phyloP scores from a whole-genome alignment of 495 filamentous ascomycete genomes.

The Opeltia flavorubescens region DNA sequence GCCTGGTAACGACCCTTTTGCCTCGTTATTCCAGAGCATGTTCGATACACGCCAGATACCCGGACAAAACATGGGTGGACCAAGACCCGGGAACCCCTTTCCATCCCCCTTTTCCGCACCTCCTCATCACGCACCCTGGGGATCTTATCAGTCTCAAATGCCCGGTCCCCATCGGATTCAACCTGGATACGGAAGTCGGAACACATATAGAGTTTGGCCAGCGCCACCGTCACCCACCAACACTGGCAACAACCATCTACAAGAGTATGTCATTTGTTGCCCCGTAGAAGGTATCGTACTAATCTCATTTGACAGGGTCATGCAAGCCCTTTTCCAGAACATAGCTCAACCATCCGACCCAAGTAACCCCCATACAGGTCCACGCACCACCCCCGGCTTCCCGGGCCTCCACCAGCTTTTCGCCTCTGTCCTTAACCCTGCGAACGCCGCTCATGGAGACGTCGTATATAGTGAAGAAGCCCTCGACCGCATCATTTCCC shows the following conservation, averaged over 20 bases:
- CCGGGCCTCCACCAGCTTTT: conserved; percentile 29
- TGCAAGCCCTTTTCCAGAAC: conserved; percentile 6
- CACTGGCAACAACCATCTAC: neutral
- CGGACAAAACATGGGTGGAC: neutral
- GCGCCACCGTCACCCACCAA: neutral
- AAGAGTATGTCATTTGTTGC: neutral
- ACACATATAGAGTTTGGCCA: conserved; percentile 1
- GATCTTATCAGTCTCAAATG: neutral
- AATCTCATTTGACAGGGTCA: neutral
- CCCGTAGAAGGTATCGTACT: neutral
- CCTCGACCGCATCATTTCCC: conserved; percentile 74
- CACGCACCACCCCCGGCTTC: conserved; percentile 10
- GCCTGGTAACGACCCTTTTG: conserved; percentile 11
- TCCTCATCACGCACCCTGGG: neutral
- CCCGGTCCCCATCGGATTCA: neutral
- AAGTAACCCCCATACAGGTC: neutral
- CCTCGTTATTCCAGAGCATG: conserved; percentile 9
- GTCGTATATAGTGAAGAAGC: conserved; percentile 88
- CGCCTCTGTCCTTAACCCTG: conserved; percentile 41
- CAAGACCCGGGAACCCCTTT: neutral
- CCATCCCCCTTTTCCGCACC: neutral
- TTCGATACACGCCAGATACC: neutral
- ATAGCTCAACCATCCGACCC: neutral
- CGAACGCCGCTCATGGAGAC: conserved; percentile 50
- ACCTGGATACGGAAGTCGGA: neutral